Conservation (phyloP, 2,329 filamentous ascomycete genomes). For the Neonectria magnoliae region DNA sequence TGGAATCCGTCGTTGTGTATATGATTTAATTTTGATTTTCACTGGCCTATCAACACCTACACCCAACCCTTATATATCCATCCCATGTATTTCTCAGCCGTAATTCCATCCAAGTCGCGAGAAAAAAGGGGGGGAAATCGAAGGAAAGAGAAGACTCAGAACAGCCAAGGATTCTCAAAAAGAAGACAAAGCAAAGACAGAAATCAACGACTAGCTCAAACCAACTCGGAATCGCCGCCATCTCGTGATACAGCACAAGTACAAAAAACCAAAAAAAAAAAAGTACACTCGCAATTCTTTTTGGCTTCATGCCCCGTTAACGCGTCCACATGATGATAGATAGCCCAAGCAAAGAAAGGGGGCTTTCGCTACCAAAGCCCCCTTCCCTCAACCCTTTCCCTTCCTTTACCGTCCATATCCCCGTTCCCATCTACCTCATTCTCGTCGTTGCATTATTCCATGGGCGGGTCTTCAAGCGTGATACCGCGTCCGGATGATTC, state of each 20-base stretch:
- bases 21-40: slow-evolving; percentile 7
- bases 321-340: slow-evolving; percentile 41
- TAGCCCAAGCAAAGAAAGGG: slow-evolving; percentile 16
- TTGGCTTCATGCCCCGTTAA: slow-evolving; percentile 46
- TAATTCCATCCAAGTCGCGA: slow-evolving; percentile 6
- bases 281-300: slow-evolving; percentile 37
- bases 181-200: slow-evolving; percentile 10
- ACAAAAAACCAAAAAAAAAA: slow-evolving; percentile 34
- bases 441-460: slow-evolving; percentile 52
- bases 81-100: slow-evolving; percentile 12
- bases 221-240: slow-evolving; percentile 40
- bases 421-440: slow-evolving; percentile 16
- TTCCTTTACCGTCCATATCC: background rate
- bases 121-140: background rate
- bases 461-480: slow-evolving; percentile 62
- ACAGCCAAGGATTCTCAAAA: slow-evolving; percentile 13
- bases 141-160: slow-evolving; percentile 6
- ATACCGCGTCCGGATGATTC: slow-evolving; percentile 54
- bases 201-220: slow-evolving; percentile 30
- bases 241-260: slow-evolving; percentile 42
- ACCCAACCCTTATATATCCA: slow-evolving; percentile 3
- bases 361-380: background rate
- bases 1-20: background rate
- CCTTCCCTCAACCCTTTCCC: background rate
- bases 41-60: slow-evolving; percentile 15